Conservation (phyloP, 345 rosid species). For the Boechera divaricarpa region DNA sequence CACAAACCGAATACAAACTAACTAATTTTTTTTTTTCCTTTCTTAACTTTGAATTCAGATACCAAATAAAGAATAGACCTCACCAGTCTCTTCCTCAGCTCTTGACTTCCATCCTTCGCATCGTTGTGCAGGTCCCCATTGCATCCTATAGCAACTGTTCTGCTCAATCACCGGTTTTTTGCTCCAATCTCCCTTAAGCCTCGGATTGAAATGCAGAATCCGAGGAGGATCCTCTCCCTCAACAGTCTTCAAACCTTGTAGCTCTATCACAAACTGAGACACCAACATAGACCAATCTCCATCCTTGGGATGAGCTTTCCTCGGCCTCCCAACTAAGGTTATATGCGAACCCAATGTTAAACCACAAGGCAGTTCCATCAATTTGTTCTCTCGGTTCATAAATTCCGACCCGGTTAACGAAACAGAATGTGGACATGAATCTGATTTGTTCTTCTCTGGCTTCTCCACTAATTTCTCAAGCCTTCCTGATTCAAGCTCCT, state of each 20-base stretch:
- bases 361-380: conserved; percentile 86
- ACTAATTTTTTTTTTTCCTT: not conserved
- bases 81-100: conserved; percentile 88
- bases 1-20: conserved; percentile 13
- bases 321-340: conserved; percentile 86
- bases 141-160: conserved; percentile 95
- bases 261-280: conserved; percentile 86
- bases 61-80: conserved; percentile 7
- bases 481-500: conserved; percentile 61
- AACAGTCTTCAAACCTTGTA: conserved; percentile 83
- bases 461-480: conserved; percentile 47
- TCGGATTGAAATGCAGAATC: conserved; percentile 87
- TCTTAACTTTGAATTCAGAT: not conserved
- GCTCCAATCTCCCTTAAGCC: conserved; percentile 95
- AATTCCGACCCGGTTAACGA: conserved; percentile 66
- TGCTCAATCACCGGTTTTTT: conserved; percentile 83
- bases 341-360: conserved; percentile 86
- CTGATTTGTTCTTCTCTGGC: conserved; percentile 50
- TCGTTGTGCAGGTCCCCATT: conserved; percentile 85
- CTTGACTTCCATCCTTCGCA: conserved; percentile 87
- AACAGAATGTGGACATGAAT: conserved; percentile 70
- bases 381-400: conserved; percentile 45
- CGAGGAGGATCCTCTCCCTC: conserved; percentile 98
- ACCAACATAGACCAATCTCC: conserved; percentile 61
- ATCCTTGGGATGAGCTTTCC: conserved; percentile 57